Evolutionary conservation across 345 rosid species (phyloP).

Genomic region (Eucalyptus sideroxylon): DNA sequence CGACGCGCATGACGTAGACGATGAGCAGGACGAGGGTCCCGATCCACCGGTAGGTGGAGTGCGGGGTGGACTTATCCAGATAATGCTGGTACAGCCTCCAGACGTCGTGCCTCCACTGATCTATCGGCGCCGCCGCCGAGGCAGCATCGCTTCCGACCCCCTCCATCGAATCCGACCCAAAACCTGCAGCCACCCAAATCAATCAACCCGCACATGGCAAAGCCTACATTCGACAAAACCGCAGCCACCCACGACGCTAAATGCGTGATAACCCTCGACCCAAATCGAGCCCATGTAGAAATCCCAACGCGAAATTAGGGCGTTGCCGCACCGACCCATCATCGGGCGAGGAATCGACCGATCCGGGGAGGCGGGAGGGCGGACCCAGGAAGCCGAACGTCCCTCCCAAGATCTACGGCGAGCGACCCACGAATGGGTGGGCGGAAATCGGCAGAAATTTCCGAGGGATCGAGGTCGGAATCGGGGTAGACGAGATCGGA

Average conservation of each 20-base stretch:
- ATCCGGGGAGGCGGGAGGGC: not conserved
- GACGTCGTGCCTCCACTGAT: constrained; percentile 56
- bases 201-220: not conserved
- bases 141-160: constrained; percentile 57
- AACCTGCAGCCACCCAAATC: not conserved
- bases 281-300: not conserved
- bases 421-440: not conserved
- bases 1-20: constrained; percentile 60
- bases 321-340: not conserved
- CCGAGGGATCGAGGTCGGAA: not conserved
- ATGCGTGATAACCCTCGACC: not conserved
- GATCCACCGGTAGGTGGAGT: constrained; percentile 68
- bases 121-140: constrained; percentile 46
- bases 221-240: not conserved
- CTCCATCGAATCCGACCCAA: constrained; percentile 41
- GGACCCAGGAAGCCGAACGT: not conserved
- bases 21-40: constrained; percentile 45
- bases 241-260: not conserved
- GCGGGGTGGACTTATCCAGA: constrained; percentile 89
- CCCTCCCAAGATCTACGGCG: not conserved
- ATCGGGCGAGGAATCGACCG: not conserved
- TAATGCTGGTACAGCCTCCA: constrained; percentile 81
- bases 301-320: not conserved
- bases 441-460: not conserved
- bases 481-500: not conserved